These are phyloP conservation scores for Trifolium fragiferum DNA, from an alignment of 306 rosid genomes.

Conservation along the genomic window DNA sequence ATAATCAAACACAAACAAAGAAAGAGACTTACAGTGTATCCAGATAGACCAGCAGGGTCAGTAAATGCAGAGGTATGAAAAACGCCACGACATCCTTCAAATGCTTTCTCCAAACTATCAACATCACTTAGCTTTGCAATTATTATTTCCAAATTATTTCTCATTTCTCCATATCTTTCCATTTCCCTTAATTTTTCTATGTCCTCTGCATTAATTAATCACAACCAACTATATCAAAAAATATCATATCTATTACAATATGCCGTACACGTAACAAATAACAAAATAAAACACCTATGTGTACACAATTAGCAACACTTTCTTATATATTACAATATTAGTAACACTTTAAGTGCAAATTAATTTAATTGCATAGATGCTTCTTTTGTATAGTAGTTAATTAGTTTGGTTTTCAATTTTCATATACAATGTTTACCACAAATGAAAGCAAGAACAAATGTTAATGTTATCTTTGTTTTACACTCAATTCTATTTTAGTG, in stretches of 20 bases:
- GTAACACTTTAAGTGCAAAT: not conserved
- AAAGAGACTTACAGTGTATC: conserved; percentile 68
- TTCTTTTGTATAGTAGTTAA: not conserved
- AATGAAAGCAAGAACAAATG: not conserved
- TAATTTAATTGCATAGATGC: not conserved
- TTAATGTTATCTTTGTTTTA: not conserved
- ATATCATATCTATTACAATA: not conserved
- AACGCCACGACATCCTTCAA: conserved; percentile 79
- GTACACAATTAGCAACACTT: not conserved
- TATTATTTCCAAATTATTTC: conserved; percentile 30
- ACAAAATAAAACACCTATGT: not conserved
- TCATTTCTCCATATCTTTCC: conserved; percentile 41
- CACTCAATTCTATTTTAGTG: not conserved
- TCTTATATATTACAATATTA: too few relatives aligned
- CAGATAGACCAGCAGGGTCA: conserved; percentile 92
- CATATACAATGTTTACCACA: not conserved
- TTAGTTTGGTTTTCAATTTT: not conserved
- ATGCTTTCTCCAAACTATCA: conserved; percentile 58
- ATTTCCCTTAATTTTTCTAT: conserved; percentile 61
- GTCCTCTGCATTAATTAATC: conserved; percentile 61
- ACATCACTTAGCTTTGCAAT: conserved; percentile 58
- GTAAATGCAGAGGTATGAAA: conserved; percentile 82
- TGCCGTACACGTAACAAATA: not conserved
- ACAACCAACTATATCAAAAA: not conserved
- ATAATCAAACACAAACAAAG: not conserved